Conservation (phyloP, 306 rosid species). For the peach (Prunus persica) region DNA sequence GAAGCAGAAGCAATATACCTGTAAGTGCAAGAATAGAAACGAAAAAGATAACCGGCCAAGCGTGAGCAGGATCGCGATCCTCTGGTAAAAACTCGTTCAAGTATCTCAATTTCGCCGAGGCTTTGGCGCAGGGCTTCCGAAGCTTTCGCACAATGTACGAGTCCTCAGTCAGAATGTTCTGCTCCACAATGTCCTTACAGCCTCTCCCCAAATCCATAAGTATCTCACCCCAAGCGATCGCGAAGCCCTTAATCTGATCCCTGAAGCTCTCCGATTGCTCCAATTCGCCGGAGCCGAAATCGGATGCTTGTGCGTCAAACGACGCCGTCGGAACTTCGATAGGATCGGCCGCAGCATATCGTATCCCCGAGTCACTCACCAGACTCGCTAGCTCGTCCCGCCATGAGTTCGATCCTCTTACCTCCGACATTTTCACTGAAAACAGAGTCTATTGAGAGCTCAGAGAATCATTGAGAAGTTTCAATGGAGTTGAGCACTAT, state of each 20-base stretch:
- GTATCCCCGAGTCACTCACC: slow-evolving; percentile 46
- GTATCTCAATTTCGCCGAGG: slow-evolving; percentile 60
- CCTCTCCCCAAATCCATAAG: slow-evolving; percentile 74
- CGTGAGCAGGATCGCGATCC: slow-evolving; percentile 90
- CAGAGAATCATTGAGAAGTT: background rate
- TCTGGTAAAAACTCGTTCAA: slow-evolving; percentile 85
- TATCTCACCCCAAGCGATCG: slow-evolving; percentile 89
- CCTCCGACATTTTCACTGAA: slow-evolving; percentile 54
- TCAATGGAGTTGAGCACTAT: background rate
- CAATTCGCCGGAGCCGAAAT: slow-evolving; percentile 23
- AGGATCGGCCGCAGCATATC: slow-evolving; percentile 43
- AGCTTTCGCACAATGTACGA: slow-evolving; percentile 61
- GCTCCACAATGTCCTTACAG: slow-evolving; percentile 69
- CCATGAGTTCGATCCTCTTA: slow-evolving; percentile 51
- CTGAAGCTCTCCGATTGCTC: slow-evolving; percentile 63
- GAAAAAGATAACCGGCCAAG: slow-evolving; percentile 77
- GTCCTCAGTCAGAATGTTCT: slow-evolving; percentile 64
- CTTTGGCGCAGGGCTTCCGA: slow-evolving; percentile 57
- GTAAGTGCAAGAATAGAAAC: slow-evolving; percentile 73
- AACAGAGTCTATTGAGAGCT: slow-evolving; percentile 10
- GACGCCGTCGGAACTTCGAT: slow-evolving; percentile 34
- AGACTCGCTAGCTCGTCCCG: slow-evolving; percentile 65
- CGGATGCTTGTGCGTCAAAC: slow-evolving; percentile 30
- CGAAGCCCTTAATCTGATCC: slow-evolving; percentile 77
- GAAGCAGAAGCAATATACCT: slow-evolving; percentile 37